These are phyloP conservation scores for Trichoderma gamsii DNA, from an alignment of 495 filamentous ascomycete species.

Conservation along the genomic window DNA sequence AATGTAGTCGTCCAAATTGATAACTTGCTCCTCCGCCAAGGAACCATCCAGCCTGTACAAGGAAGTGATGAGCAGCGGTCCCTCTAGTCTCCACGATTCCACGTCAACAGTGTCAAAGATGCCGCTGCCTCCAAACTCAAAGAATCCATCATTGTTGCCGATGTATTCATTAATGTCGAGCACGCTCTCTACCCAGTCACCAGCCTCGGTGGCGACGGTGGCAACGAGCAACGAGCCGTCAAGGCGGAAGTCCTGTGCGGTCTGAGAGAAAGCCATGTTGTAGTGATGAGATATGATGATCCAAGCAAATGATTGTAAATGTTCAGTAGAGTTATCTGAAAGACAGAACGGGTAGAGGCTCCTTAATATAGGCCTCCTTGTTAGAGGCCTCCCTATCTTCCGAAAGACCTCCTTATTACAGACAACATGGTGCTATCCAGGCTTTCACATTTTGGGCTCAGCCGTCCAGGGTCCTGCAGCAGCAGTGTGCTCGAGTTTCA, in stretches of 20 bases:
- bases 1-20: conserved; percentile 1
- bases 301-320: not conserved
- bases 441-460: too few relatives aligned
- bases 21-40: not conserved
- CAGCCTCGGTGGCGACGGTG: not conserved
- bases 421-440: too few relatives aligned
- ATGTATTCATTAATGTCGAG: not conserved
- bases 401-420: too few relatives aligned
- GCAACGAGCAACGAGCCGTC: not conserved
- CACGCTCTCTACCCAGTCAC: not conserved
- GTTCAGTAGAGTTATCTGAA: too few relatives aligned
- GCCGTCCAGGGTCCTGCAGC: too few relatives aligned
- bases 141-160: not conserved
- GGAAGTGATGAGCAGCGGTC: not conserved
- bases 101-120: not conserved
- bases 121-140: not conserved
- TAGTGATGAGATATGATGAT: not conserved
- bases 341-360: too few relatives aligned
- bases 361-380: too few relatives aligned
- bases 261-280: not conserved
- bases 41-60: not conserved
- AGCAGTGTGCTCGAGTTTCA: too few relatives aligned
- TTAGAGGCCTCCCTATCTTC: too few relatives aligned
- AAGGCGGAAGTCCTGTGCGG: not conserved
- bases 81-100: not conserved